Conservation (phyloP, 2,329 filamentous ascomycete genomes). For the Curvularia sp. region DNA sequence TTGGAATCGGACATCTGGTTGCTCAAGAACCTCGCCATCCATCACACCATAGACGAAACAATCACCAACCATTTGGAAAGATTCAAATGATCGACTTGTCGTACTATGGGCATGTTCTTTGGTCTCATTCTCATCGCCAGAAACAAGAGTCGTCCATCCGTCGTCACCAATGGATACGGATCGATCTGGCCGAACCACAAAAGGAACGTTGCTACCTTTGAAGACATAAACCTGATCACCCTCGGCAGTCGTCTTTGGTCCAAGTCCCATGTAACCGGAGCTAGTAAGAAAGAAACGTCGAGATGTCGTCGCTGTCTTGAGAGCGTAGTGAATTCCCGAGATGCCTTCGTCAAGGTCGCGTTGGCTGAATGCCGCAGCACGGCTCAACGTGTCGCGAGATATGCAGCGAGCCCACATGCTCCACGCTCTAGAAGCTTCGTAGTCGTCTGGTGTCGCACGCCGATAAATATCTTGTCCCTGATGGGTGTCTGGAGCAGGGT, state of each 20-base stretch:
- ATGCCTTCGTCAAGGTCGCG: slow-evolving; percentile 25
- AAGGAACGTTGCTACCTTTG: slow-evolving; percentile 25
- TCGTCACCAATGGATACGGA: background rate
- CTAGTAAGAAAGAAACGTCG: slow-evolving; percentile 31
- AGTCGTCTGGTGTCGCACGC: slow-evolving; percentile 20
- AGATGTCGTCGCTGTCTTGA: slow-evolving; percentile 26
- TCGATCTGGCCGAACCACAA: slow-evolving; percentile 19
- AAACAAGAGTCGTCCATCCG: background rate
- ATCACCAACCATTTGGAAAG: slow-evolving; percentile 23
- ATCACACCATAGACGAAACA: slow-evolving; percentile 29
- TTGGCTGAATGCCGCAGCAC: slow-evolving; percentile 23
- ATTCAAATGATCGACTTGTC: background rate
- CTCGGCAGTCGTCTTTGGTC: slow-evolving; percentile 19
- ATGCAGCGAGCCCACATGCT: slow-evolving; percentile 33
- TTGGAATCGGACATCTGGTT: background rate
- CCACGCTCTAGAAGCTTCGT: slow-evolving; percentile 24
- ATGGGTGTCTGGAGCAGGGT: background rate
- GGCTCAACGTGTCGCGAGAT: slow-evolving; percentile 24
- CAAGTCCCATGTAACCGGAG: slow-evolving; percentile 30
- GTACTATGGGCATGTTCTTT: background rate
- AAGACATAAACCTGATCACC: slow-evolving; percentile 26
- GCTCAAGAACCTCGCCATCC: slow-evolving; percentile 25
- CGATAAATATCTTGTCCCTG: slow-evolving; percentile 13
- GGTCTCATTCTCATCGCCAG: background rate
- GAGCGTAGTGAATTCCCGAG: slow-evolving; percentile 24